These are phyloP conservation scores for Globisporangium nunn DNA, from an alignment of 352 stramenopile species.

Conservation along the genomic window DNA sequence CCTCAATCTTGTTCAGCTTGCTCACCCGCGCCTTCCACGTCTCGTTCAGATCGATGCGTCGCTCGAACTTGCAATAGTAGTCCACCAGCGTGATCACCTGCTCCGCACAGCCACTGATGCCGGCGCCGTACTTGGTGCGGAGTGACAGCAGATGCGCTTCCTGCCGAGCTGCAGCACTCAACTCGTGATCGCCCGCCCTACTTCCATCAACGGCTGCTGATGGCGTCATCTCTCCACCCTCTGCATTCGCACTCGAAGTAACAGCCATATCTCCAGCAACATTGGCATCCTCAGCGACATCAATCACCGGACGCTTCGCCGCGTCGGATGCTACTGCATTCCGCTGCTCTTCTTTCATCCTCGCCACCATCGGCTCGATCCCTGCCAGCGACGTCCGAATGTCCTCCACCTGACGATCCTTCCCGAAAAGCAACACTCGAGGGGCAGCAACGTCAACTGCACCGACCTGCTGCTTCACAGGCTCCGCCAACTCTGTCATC, in stretches of 20 bases:
- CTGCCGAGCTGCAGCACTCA: constrained; percentile 1
- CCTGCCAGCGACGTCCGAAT: constrained; percentile 42
- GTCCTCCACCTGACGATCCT: constrained; percentile 30
- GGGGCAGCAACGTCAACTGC: neutral
- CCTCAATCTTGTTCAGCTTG: constrained; percentile 71
- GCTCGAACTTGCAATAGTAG: constrained; percentile 77
- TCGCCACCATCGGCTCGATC: constrained; percentile 6
- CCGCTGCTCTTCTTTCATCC: constrained; percentile 2
- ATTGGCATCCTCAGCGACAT: too few species aligned
- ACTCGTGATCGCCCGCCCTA: too few species aligned
- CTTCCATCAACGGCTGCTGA: neutral
- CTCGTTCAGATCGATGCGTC: constrained; percentile 63
- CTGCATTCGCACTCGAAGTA: neutral
- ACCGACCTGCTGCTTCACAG: neutral
- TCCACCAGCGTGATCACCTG: constrained; percentile 78
- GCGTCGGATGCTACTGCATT: too few species aligned
- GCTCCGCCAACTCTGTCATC: neutral
- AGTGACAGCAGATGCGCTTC: constrained; percentile 26
- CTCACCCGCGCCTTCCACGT: constrained; percentile 59
- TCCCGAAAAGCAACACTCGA: constrained; percentile 26
- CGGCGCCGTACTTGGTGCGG: constrained; percentile 54
- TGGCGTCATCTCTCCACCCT: neutral
- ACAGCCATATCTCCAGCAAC: neutral
- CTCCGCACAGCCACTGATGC: constrained; percentile 53
- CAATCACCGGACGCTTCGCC: too few species aligned